Base-by-base conservation (phyloP, 2,329 filamentous ascomycete species). In the Trichoderma brevicompactum region DNA sequence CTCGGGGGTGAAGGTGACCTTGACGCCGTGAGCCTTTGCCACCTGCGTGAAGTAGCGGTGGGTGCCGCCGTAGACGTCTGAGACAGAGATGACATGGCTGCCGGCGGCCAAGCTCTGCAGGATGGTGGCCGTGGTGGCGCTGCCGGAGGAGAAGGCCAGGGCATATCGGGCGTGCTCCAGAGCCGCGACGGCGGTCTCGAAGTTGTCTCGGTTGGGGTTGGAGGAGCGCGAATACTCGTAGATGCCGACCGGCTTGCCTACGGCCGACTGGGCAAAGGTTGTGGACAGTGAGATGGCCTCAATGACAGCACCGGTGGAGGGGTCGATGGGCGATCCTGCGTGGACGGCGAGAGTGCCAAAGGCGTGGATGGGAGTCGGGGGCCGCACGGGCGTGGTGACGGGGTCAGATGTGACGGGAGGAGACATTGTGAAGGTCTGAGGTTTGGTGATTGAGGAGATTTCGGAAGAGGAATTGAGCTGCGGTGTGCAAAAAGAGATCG, bases 21-120 rank as follows among this genome's bases (percentile, higher is more conserved):
- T 88, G 63, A 99, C 92, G 73, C 94, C 92, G 78, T 99, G 95
- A 32, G 95, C 93, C 73, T 92, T 89, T 65, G 95, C 95, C 58
- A 98, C 95, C 81, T 97, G 94, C 70, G 95, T 99, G 83, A 99
- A 99, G 83, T 99, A 99, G 74, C 95, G 87, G 82, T 99, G 95
- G 48, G 95, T 99, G 72, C 95, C 95, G 72, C 95, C 95, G 78
- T 99, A 99, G 72, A 99, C 94, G 78, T 99, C 95, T 52, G 93
- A 96, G 54, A 99, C 92, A 68, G 93, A 97, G 72, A 99, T 89
- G 73, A 99, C 92, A 80, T 99, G 95, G 54, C 92, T 95, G 68
- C 93, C 94, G 12, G 91, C 85, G 28, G 94, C 93, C 65, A 99
- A 87, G 71, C 92, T 95, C 81, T 98, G 95, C 66, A 99, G 87